A percentile compares a stretch with the other conserved stretches of the same genome.
Conservation (phyloP, 768 basidiomycete genomes). For the Tylopilus sp. region DNA sequence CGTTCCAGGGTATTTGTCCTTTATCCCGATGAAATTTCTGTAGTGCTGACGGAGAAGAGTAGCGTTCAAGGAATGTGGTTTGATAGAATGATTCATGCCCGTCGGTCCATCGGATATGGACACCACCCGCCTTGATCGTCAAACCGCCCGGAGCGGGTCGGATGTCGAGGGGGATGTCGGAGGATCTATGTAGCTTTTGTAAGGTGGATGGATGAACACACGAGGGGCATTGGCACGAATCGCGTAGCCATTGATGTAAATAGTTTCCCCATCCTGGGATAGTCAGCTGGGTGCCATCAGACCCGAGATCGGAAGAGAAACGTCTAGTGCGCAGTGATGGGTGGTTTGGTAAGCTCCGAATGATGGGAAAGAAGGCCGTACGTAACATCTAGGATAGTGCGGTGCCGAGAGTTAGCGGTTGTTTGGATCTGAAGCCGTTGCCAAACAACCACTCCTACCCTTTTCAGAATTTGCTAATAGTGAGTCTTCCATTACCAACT, state of each 20-base stretch:
- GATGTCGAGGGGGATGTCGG: constrained; percentile 56
- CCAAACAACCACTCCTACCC: constrained; percentile 27
- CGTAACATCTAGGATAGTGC: constrained; percentile 11
- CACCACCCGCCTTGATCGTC: constrained; percentile 39
- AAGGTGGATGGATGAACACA: constrained; percentile 76
- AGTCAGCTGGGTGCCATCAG: constrained; percentile 13
- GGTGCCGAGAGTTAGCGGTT: too few relatives aligned
- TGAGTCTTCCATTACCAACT: neutral
- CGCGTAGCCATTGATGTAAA: constrained; percentile 78
- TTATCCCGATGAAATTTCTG: constrained; percentile 45
- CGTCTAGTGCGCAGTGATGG: neutral
- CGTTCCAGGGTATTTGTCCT: constrained; percentile 43
- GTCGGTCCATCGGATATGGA: constrained; percentile 54
- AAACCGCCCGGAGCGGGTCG: constrained; percentile 43
- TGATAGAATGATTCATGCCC: constrained; percentile 59
- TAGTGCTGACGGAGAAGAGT: constrained; percentile 39
- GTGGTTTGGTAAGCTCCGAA: neutral
- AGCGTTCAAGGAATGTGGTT: constrained; percentile 44
- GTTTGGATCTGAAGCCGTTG: constrained; percentile 30
- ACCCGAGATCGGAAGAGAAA: constrained; percentile 7
- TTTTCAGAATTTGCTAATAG: neutral
- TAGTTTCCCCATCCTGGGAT: constrained; percentile 42
- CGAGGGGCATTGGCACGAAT: constrained; percentile 69
- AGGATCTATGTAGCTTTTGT: constrained; percentile 74
- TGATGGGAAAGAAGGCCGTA: neutral